Conservation (phyloP, 1,139 yeast genomes). For the Keqinozyma sinolaborantium region DNA sequence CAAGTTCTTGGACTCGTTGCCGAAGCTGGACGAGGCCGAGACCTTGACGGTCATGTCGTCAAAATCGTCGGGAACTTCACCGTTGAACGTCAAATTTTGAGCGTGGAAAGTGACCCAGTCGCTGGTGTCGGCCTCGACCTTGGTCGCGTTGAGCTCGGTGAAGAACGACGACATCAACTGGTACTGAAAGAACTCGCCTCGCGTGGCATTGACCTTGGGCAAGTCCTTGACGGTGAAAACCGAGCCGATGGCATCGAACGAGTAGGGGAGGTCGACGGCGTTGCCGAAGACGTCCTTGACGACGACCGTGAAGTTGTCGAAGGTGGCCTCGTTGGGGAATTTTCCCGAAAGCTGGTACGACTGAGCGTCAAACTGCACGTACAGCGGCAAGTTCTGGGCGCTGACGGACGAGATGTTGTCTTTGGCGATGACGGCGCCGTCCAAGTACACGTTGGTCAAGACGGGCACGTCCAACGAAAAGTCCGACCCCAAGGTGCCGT, state of each 20-base stretch:
- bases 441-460: slow-evolving; percentile 54
- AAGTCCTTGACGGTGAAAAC: slow-evolving; percentile 53
- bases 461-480: slow-evolving; percentile 61
- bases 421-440: slow-evolving; percentile 44
- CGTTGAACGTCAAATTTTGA: slow-evolving; percentile 63
- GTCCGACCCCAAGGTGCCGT: slow-evolving; percentile 60
- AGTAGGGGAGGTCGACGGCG: slow-evolving; percentile 54
- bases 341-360: slow-evolving; percentile 53
- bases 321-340: slow-evolving; percentile 45
- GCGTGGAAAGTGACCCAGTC: slow-evolving; percentile 66
- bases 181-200: slow-evolving; percentile 55
- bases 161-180: slow-evolving; percentile 51
- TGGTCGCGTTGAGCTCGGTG: slow-evolving; percentile 50
- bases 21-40: slow-evolving; percentile 42
- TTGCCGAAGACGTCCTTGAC: slow-evolving; percentile 65
- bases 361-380: slow-evolving; percentile 49
- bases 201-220: slow-evolving; percentile 64
- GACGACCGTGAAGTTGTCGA: slow-evolving; percentile 50
- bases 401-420: slow-evolving; percentile 54
- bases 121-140: slow-evolving; percentile 43
- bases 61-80: slow-evolving; percentile 63
- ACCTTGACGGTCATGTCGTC: slow-evolving; percentile 46
- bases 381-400: slow-evolving; percentile 51
- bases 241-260: slow-evolving; percentile 42
- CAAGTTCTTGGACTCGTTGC: slow-evolving; percentile 41